Conservation (phyloP, 169 alveolate genomes). For the Plasmodium sp. region DNA sequence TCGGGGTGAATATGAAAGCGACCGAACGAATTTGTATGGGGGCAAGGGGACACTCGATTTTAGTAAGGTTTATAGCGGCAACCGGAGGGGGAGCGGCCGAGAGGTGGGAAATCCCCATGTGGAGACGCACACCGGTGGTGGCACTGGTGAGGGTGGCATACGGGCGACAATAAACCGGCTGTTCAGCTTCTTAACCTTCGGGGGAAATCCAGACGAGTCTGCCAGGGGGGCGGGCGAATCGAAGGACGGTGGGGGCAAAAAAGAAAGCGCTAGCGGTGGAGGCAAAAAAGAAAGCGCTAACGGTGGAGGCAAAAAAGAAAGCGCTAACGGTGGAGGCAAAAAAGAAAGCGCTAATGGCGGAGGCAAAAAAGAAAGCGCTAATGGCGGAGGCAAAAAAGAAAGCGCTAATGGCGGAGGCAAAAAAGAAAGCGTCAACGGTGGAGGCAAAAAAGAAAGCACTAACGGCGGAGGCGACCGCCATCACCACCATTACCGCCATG, state of each 20-base stretch:
- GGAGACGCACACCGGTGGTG: not conserved
- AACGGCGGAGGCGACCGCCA: not conserved
- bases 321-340: not conserved
- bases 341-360: not conserved
- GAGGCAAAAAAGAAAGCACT: no score
- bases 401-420: no score
- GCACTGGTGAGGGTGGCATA: not conserved
- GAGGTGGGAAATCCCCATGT: not conserved
- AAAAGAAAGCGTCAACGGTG: no score
- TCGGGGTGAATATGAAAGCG: not conserved
- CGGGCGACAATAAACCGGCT: not conserved
- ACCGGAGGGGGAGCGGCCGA: not conserved
- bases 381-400: not conserved
- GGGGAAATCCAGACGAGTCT: not conserved
- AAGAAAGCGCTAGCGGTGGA: no score
- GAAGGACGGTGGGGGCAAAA: not conserved
- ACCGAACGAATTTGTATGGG: not conserved
- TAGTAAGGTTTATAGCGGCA: not conserved
- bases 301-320: not conserved
- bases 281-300: not conserved
- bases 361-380: not conserved
- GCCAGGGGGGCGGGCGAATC: not conserved
- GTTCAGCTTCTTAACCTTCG: constrained; percentile 1
- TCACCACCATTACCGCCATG: not conserved
- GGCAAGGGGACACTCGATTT: constrained; percentile 53